A percentile compares a stretch with the other conserved stretches of the same genome.
These are phyloP conservation scores for Teunomyces atbi DNA, from an alignment of 805 yeast genomes.

Conservation along the genomic window DNA sequence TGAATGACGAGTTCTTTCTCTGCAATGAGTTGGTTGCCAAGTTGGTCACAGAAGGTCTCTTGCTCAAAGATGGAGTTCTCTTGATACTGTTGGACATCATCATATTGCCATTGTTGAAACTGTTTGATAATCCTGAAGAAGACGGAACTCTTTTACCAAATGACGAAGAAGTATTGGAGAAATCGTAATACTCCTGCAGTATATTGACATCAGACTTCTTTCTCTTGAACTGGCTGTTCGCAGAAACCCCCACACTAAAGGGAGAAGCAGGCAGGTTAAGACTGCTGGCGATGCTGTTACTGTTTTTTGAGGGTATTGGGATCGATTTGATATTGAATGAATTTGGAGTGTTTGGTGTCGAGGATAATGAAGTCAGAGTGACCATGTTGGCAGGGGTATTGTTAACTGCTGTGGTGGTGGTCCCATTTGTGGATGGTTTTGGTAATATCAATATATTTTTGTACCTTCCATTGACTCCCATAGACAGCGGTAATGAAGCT, in stretches of 20 bases:
- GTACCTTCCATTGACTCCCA: constrained; percentile 16
- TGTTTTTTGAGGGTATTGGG: constrained; percentile 25
- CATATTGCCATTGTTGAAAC: constrained; percentile 4
- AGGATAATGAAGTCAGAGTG: constrained; percentile 9
- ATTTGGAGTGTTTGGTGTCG: constrained; percentile 15
- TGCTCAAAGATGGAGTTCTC: constrained; percentile 16
- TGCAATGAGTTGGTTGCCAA: constrained; percentile 8
- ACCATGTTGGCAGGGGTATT: constrained; percentile 7
- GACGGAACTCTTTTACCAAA: constrained; percentile 19
- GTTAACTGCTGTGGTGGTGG: constrained; percentile 2
- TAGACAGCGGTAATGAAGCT: constrained; percentile 1
- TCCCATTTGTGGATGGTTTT: constrained; percentile 24
- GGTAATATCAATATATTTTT: constrained; percentile 43
- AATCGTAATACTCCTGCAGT: constrained; percentile 12
- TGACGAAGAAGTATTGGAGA: constrained; percentile 14
- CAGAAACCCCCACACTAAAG: constrained; percentile 6
- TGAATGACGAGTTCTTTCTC: constrained; percentile 11
- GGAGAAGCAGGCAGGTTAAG: constrained; percentile 23
- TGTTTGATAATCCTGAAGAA: constrained; percentile 8
- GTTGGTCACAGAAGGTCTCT: constrained; percentile 16
- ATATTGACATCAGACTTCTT: constrained; percentile 38
- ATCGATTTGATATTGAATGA: constrained; percentile 22
- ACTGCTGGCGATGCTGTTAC: constrained; percentile 2
- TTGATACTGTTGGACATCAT: constrained; percentile 10
- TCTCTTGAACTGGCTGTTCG: constrained; percentile 37